phyloP scores from a whole-genome alignment of 805 yeast species.

The Barnettozyma californica region DNA sequence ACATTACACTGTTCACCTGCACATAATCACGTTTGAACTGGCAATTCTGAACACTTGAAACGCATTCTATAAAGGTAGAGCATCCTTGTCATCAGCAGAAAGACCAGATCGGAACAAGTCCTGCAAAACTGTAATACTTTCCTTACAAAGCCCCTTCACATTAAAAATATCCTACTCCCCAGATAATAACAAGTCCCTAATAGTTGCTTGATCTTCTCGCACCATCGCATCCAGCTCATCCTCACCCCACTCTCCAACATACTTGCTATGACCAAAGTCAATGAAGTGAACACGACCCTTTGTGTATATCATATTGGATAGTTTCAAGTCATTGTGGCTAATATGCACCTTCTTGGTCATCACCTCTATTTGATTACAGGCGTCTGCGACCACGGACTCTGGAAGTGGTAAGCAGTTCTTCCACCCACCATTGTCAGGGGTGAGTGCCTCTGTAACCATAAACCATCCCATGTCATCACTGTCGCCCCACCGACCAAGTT shows the following conservation, averaged over 20 bases:
- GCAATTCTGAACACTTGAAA: no score
- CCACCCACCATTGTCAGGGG: neutral
- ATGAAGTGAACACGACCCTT: neutral
- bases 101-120: no score
- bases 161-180: neutral
- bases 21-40: no score
- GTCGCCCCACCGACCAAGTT: neutral
- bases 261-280: neutral
- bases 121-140: no score
- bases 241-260: neutral
- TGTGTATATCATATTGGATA: neutral
- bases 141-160: no score
- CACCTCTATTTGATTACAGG: neutral
- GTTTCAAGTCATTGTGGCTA: neutral
- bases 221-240: neutral
- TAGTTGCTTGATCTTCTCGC: neutral
- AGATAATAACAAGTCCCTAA: neutral
- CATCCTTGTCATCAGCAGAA: no score
- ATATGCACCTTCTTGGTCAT: neutral
- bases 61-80: no score
- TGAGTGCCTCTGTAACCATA: neutral
- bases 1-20: no score
- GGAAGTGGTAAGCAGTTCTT: neutral
- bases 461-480: neutral
- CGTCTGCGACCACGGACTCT: conserved; percentile 1